Conservation (phyloP, 2,329 filamentous ascomycete species). For the Trichoderma breve region DNA sequence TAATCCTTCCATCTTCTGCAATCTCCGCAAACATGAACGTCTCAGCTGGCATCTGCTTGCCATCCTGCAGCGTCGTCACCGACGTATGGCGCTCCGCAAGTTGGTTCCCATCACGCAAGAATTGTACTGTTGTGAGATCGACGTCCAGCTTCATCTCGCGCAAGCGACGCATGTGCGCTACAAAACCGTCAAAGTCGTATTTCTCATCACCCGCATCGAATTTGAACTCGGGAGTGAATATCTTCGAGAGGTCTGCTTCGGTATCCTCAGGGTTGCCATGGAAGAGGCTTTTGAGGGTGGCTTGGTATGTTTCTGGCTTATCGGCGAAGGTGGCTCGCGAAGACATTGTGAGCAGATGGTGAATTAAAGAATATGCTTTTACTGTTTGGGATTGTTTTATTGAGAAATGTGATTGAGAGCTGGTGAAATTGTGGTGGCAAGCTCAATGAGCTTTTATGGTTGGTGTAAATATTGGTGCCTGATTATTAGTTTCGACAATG, state of each 20-base stretch:
- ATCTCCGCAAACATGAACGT: slow-evolving; percentile 21
- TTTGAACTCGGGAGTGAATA: slow-evolving; percentile 11
- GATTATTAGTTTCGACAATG: not conserved
- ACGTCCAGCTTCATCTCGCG: slow-evolving; percentile 16
- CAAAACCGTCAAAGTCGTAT: slow-evolving; percentile 17
- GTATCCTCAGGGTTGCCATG: slow-evolving; percentile 16
- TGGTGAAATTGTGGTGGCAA: not conserved
- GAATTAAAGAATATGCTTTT: no score
- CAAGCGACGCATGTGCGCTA: slow-evolving; percentile 19
- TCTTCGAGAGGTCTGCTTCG: slow-evolving; percentile 14
- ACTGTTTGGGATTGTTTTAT: not conserved
- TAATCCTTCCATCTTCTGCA: slow-evolving; percentile 18
- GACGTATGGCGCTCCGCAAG: slow-evolving; percentile 19
- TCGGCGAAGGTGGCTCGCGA: slow-evolving; percentile 17
- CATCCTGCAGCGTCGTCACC: slow-evolving; percentile 7
- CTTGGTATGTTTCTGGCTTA: slow-evolving; percentile 15
- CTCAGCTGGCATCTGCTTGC: slow-evolving; percentile 3
- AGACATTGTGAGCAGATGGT: not conserved
- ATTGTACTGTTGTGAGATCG: slow-evolving; percentile 16
- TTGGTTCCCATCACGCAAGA: slow-evolving; percentile 18
- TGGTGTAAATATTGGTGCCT: slow-evolving; percentile 1
- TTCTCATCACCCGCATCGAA: not conserved
- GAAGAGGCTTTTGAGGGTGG: slow-evolving; percentile 19
- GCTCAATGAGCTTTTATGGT: not conserved
- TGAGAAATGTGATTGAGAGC: no score